Evolutionary conservation across 2,329 filamentous ascomycete species (phyloP).

Genomic region (Fusarium austroafricanum): DNA sequence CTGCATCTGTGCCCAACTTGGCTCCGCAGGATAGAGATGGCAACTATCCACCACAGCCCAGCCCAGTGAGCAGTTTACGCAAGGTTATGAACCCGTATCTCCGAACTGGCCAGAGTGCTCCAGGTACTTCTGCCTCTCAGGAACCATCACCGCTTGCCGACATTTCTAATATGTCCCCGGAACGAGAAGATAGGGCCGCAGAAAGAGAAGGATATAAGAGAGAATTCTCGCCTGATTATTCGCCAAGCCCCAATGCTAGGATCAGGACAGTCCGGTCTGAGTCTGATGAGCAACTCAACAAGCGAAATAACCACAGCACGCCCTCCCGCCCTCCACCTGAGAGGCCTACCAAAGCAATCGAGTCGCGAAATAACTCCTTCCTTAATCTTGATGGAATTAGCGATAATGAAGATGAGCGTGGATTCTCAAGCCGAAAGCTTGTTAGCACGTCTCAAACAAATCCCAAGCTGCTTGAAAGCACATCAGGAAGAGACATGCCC

Average conservation of each 20-base stretch:
- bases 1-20: slow-evolving; percentile 52
- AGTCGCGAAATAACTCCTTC: slow-evolving; percentile 60
- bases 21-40: slow-evolving; percentile 48
- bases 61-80: slow-evolving; percentile 82
- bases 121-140: slow-evolving; percentile 44
- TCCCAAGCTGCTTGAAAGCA: slow-evolving; percentile 20
- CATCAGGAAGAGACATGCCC: slow-evolving; percentile 19
- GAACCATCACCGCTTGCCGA: slow-evolving; percentile 44
- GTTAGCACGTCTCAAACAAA: slow-evolving; percentile 22
- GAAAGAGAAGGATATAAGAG: slow-evolving; percentile 56
- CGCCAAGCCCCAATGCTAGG: slow-evolving; percentile 76
- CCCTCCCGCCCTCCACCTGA: slow-evolving; percentile 52
- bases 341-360: slow-evolving; percentile 45
- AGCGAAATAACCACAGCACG: slow-evolving; percentile 50
- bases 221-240: slow-evolving; percentile 81
- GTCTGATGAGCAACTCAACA: slow-evolving; percentile 47
- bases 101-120: slow-evolving; percentile 48
- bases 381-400: slow-evolving; percentile 61
- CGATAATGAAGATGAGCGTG: slow-evolving; percentile 58
- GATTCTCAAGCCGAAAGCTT: slow-evolving; percentile 24
- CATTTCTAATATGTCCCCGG: slow-evolving; percentile 43
- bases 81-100: slow-evolving; percentile 91
- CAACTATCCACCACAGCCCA: slow-evolving; percentile 58
- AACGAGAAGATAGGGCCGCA: slow-evolving; percentile 10
- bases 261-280: slow-evolving; percentile 71